Conservation (phyloP, 2,329 filamentous ascomycete genomes). For the Ophiostoma australiae region DNA sequence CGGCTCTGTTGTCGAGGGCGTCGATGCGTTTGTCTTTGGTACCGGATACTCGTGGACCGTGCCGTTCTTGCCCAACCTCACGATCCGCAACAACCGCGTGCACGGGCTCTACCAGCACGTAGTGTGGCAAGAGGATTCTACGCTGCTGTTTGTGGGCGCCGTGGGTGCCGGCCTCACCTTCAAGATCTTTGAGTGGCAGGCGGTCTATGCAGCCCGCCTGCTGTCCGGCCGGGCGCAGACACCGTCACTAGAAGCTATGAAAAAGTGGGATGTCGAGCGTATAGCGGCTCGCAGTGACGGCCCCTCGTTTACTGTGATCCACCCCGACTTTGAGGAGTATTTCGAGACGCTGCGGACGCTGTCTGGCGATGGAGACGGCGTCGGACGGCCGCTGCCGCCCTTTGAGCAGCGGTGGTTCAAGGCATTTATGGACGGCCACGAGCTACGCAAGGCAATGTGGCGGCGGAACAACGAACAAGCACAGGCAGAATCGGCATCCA, state of each 20-base stretch:
- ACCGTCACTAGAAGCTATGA: slow-evolving; percentile 46
- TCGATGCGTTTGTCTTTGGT: slow-evolving; percentile 63
- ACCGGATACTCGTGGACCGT: slow-evolving; percentile 68
- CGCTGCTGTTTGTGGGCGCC: slow-evolving; percentile 54
- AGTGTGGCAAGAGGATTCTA: slow-evolving; percentile 51
- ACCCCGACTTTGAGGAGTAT: slow-evolving; percentile 60
- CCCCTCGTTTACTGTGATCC: slow-evolving; percentile 50
- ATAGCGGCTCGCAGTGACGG: slow-evolving; percentile 53
- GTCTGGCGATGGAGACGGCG: slow-evolving; percentile 39
- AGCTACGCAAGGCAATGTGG: slow-evolving; percentile 19
- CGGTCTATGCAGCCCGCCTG: slow-evolving; percentile 16
- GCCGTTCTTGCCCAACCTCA: slow-evolving; percentile 59
- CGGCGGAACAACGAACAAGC: slow-evolving; percentile 9
- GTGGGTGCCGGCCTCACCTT: slow-evolving; percentile 58
- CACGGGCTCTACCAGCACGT: slow-evolving; percentile 55
- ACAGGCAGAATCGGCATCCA: not conserved
- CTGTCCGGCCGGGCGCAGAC: slow-evolving; percentile 51
- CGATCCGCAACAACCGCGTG: slow-evolving; percentile 50
- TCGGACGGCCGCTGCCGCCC: slow-evolving; percentile 1
- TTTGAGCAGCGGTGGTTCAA: not conserved
- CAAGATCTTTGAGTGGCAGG: slow-evolving; percentile 57
- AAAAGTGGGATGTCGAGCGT: slow-evolving; percentile 53
- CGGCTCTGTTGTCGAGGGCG: slow-evolving; percentile 48
- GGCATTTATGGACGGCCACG: slow-evolving; percentile 17
- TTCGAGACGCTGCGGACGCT: slow-evolving; percentile 53